These are phyloP conservation scores for Calonectria multiphialidica DNA, from an alignment of 2,329 filamentous ascomycete genomes.

Conservation along the genomic window DNA sequence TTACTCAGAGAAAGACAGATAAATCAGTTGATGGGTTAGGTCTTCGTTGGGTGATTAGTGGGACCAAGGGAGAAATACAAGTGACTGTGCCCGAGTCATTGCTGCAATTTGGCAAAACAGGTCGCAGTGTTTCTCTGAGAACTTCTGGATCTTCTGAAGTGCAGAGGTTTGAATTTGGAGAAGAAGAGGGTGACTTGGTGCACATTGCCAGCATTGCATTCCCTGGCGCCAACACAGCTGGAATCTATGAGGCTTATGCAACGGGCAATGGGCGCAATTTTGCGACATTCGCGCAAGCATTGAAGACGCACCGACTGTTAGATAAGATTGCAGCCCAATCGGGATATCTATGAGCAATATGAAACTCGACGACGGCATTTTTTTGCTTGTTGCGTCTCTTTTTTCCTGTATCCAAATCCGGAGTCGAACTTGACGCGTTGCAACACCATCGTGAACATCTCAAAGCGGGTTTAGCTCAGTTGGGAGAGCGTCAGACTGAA, in stretches of 20 bases:
- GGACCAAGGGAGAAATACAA: conserved; percentile 25
- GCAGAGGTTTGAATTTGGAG: neutral
- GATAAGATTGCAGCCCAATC: neutral
- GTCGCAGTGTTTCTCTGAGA: neutral
- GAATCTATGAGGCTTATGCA: neutral
- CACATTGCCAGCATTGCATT: neutral
- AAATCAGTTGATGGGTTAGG: conserved; percentile 17
- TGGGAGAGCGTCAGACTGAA: conserved; percentile 8
- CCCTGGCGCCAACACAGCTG: conserved; percentile 8
- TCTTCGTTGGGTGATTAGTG: conserved; percentile 25
- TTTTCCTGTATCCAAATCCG: neutral
- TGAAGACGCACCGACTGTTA: neutral
- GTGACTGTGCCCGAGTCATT: neutral
- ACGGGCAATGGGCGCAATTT: neutral
- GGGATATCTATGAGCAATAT: neutral
- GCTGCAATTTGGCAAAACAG: conserved; percentile 1
- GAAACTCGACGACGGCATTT: too few relatives aligned
- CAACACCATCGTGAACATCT: neutral
- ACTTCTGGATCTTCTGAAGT: neutral
- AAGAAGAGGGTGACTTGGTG: conserved; percentile 1
- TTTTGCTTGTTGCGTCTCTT: neutral
- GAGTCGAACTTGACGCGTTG: neutral
- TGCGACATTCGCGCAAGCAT: neutral
- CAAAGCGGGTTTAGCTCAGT: conserved; percentile 10
- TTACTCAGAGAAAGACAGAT: conserved; percentile 13